Conservation (phyloP, 306 rosid species). For the Fagus sylvatica region DNA sequence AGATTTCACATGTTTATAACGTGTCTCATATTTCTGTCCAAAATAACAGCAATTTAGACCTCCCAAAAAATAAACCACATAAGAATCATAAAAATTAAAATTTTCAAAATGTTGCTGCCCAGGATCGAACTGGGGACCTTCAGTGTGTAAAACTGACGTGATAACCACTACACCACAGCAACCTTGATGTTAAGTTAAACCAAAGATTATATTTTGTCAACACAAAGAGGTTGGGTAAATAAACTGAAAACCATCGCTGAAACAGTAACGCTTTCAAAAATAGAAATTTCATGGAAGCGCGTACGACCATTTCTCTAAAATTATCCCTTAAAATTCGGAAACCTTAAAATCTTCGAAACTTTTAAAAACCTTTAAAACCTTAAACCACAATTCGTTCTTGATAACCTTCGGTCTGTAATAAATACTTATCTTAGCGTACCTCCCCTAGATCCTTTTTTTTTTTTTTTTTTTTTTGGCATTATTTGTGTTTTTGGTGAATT, state of each 20-base stretch:
- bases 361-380: neutral
- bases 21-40: too few species aligned
- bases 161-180: constrained; percentile 43
- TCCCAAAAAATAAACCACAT: too few species aligned
- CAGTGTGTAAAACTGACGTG: constrained; percentile 42
- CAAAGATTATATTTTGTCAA: too few species aligned
- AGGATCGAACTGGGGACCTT: constrained; percentile 40
- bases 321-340: neutral
- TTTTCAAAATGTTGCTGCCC: constrained; percentile 23
- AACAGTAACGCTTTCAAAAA: neutral
- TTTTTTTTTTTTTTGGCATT: neutral
- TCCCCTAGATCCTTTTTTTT: constrained; percentile 12
- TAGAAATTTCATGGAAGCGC: neutral
- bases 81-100: too few species aligned
- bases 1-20: too few species aligned
- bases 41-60: too few species aligned
- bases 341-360: neutral
- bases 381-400: neutral
- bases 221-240: too few species aligned
- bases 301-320: neutral
- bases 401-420: neutral
- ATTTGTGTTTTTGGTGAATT: constrained; percentile 10
- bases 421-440: neutral
- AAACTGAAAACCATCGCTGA: neutral
- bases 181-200: rapidly evolving